Evolutionary conservation across 1,139 yeast species (phyloP).

Genomic region (Tardiomyces depauwii): DNA sequence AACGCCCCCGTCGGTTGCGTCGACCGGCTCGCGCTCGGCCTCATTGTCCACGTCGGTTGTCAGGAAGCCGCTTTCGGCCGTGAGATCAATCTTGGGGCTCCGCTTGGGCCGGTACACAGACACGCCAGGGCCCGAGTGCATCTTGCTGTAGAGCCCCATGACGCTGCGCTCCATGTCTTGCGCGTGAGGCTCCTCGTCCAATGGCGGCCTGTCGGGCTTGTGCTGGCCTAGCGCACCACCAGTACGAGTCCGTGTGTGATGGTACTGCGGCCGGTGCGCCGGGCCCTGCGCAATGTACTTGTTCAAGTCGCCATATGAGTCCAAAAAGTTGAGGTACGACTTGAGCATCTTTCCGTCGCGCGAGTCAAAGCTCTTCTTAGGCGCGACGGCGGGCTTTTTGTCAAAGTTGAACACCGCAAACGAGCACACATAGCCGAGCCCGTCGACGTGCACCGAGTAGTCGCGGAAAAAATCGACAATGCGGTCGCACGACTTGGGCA

Average conservation of each 20-base stretch:
- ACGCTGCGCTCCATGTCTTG: constrained; percentile 18
- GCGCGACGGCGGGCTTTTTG: constrained; percentile 9
- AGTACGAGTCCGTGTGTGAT: background rate
- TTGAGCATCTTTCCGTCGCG: constrained; percentile 88
- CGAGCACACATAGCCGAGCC: constrained; percentile 87
- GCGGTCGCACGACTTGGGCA: constrained; percentile 60
- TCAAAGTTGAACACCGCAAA: constrained; percentile 79
- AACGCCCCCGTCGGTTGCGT: constrained; percentile 51
- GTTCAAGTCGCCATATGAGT: constrained; percentile 47
- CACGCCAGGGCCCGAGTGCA: background rate
- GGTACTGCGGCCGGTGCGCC: background rate
- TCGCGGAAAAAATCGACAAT: constrained; percentile 88
- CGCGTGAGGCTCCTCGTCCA: background rate
- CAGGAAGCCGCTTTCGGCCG: constrained; percentile 2
- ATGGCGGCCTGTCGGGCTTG: too few species aligned
- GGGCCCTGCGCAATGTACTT: background rate
- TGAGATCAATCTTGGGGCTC: background rate
- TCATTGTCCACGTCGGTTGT: constrained; percentile 19
- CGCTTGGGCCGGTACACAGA: background rate
- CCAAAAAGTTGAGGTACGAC: constrained; percentile 77
- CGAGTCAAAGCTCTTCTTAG: constrained; percentile 35
- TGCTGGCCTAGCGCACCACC: too few species aligned
- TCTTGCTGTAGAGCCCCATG: constrained; percentile 9
- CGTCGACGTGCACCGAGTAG: constrained; percentile 82
- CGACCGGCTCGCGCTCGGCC: constrained; percentile 27